Percentiles rank a stretch among this genome's conserved stretches.
Evolutionary conservation across 2,329 filamentous ascomycete species (phyloP).

Genomic region (Ophiostoma fasciatum): DNA sequence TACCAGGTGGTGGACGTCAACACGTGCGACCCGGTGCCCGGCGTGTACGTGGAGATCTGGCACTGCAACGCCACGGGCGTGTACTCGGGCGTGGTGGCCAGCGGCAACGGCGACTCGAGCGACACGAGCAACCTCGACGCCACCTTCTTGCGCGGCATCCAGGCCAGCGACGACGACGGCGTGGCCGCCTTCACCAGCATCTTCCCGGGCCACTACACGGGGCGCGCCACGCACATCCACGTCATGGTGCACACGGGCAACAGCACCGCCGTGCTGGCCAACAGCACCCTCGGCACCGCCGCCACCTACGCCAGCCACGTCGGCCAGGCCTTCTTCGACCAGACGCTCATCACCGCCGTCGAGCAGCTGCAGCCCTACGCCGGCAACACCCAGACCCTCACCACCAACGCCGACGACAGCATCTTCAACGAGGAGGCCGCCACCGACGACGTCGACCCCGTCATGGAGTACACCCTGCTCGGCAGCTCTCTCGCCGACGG

Average conservation of each 20-base stretch:
- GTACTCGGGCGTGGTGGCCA: conserved; percentile 22
- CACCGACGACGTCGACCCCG: conserved; percentile 22
- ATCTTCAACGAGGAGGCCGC: conserved; percentile 28
- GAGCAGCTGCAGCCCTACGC: conserved; percentile 31
- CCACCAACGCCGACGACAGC: conserved; percentile 28
- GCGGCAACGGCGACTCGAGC: conserved; percentile 11
- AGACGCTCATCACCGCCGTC: conserved; percentile 34
- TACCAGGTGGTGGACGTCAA: conserved; percentile 38
- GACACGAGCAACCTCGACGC: conserved; percentile 22
- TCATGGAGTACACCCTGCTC: conserved; percentile 40
- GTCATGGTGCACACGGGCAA: conserved; percentile 16
- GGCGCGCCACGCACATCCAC: conserved; percentile 25
- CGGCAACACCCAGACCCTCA: conserved; percentile 25
- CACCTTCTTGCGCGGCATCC: conserved; percentile 29
- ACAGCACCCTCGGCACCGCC: conserved; percentile 33
- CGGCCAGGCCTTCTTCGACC: conserved; percentile 47
- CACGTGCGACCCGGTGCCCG: conserved; percentile 35
- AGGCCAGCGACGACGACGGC: conserved; percentile 25
- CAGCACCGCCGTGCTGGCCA: conserved; percentile 23
- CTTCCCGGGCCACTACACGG: conserved; percentile 31
- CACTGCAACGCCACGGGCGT: conserved; percentile 25
- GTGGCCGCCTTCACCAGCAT: conserved; percentile 25
- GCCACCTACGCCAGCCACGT: conserved; percentile 37
- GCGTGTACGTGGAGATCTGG: conserved; percentile 39
- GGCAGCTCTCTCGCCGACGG: conserved; percentile 35